These are phyloP conservation scores for Panicum miliaceum DNA, from an alignment of 176 grass and related monocot genomes.

Conservation along the genomic window DNA sequence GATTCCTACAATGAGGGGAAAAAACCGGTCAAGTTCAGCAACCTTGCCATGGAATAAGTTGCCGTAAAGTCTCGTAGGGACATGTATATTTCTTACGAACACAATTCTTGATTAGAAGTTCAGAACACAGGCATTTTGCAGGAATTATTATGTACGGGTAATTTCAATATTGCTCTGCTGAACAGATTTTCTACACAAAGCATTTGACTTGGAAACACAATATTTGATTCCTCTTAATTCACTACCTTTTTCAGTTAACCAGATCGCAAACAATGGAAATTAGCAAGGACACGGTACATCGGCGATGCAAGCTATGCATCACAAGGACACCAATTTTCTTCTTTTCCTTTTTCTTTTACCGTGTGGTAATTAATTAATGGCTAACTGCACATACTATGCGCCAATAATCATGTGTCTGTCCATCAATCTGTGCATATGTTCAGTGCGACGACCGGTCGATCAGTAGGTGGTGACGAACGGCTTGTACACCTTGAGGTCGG, in stretches of 20 bases:
- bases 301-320: constrained; percentile 29
- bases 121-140: neutral
- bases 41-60: neutral
- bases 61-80: neutral
- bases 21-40: neutral
- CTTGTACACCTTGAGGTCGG: constrained; percentile 82
- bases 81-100: no score
- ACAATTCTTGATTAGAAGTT: no score
- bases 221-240: neutral
- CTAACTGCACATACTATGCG: constrained; percentile 40
- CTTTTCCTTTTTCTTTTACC: neutral
- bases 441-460: neutral
- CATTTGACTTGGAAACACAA: constrained; percentile 2
- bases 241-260: constrained; percentile 31
- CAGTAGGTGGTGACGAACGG: constrained; percentile 67
- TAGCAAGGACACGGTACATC: constrained; percentile 35
- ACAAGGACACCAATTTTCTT: neutral
- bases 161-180: neutral
- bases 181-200: neutral
- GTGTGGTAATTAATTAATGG: constrained; percentile 6
- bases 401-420: constrained; percentile 13
- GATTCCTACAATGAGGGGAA: neutral
- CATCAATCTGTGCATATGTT: constrained; percentile 35
- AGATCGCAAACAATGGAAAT: constrained; percentile 47
- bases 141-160: neutral